phyloP scores from a whole-genome alignment of 202 grass and related monocot species.

The Zizania palustris region DNA sequence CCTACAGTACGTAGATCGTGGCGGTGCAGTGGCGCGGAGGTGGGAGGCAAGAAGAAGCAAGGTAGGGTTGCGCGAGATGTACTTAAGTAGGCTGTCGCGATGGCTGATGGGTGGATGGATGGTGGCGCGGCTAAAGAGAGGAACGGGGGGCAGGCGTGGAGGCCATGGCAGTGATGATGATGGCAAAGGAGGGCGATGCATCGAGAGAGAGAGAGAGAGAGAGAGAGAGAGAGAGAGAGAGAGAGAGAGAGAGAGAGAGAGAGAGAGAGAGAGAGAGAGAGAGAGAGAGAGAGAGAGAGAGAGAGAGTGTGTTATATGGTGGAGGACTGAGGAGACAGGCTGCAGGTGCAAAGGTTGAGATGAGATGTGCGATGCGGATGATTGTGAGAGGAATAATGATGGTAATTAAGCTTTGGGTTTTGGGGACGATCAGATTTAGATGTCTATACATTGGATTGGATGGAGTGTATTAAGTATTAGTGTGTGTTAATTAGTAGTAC shows the following conservation, averaged over 20 bases:
- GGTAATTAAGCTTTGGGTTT: no score
- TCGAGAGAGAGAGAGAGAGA: background rate
- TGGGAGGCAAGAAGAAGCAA: constrained; percentile 34
- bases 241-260: constrained; percentile 1
- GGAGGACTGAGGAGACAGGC: constrained; percentile 12
- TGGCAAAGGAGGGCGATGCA: background rate
- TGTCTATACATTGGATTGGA: no score
- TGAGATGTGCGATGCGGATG: background rate
- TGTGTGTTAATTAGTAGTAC: no score
- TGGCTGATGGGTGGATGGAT: no score
- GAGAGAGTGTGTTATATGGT: no score
- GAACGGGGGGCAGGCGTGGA: constrained; percentile 44
- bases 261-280: no score
- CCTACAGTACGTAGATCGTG: background rate
- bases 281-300: constrained; percentile 27
- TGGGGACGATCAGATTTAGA: no score
- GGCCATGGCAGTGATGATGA: constrained; percentile 50
- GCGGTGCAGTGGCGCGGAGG: constrained; percentile 6
- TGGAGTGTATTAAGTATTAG: no score
- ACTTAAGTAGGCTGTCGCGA: background rate
- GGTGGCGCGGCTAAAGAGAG: background rate
- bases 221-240: constrained; percentile 1
- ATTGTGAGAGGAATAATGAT: constrained; percentile 28
- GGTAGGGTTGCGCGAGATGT: constrained; percentile 35
- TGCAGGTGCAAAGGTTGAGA: constrained; percentile 43